phyloP scores from a whole-genome alignment of 352 stramenopile species.

The Globisporangium parvum region DNA sequence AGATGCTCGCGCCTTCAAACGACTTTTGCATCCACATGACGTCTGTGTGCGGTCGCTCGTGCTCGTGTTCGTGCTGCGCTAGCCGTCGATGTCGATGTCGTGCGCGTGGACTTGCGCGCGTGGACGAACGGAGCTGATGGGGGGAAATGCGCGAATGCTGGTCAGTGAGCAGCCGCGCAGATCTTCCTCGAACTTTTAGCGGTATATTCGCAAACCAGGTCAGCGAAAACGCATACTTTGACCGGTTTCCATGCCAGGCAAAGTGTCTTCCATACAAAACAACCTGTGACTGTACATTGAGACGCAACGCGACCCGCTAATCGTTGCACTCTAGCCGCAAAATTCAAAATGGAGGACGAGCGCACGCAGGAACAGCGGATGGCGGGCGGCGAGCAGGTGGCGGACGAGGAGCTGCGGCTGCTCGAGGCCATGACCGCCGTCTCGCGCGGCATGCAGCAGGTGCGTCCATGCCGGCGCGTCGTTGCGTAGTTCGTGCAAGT shows the following conservation, averaged over 20 bases:
- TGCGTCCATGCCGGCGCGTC: conserved; percentile 7
- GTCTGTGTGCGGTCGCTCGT: not conserved
- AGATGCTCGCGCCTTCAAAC: conserved; percentile 33
- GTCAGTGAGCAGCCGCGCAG: not conserved
- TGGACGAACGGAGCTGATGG: not conserved
- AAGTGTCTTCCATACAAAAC: not conserved
- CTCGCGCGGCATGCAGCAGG: conserved; percentile 37
- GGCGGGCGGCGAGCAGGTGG: conserved; percentile 15
- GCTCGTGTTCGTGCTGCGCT: not conserved
- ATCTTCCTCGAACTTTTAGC: not conserved
- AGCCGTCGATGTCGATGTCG: not conserved
- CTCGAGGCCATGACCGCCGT: conserved; percentile 36
- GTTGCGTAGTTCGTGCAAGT: not conserved
- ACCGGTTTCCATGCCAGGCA: not conserved
- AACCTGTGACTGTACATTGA: too few relatives aligned
- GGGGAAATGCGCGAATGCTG: not conserved
- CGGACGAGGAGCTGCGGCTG: conserved; percentile 42
- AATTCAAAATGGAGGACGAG: conserved; percentile 17
- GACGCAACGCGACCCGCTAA: too few relatives aligned
- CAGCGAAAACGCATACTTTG: not conserved
- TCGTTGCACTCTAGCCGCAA: too few relatives aligned
- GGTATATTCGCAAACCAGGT: not conserved
- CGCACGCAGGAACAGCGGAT: conserved; percentile 2
- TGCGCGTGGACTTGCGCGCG: not conserved
- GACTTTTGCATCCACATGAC: conserved; percentile 65